These are phyloP conservation scores for Fusarium sublunatum DNA, from an alignment of 2,329 filamentous ascomycete genomes.

Conservation along the genomic window DNA sequence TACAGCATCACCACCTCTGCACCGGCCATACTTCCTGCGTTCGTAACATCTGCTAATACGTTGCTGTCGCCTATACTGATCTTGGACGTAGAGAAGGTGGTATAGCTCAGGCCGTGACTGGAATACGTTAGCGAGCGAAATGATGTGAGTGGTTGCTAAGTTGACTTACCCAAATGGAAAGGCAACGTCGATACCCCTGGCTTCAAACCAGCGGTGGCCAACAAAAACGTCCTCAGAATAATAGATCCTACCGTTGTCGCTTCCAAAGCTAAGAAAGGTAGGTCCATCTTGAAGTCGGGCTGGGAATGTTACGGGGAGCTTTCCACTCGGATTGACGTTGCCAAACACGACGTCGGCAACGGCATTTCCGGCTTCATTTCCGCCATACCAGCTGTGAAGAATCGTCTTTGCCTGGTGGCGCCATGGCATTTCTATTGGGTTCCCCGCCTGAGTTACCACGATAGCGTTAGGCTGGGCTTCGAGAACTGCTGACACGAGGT, in stretches of 20 bases:
- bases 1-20: conserved; percentile 27
- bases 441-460: conserved; percentile 28
- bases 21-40: conserved; percentile 4
- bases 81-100: conserved; percentile 4
- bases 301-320: conserved; percentile 19
- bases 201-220: conserved; percentile 29
- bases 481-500: conserved; percentile 21
- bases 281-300: conserved; percentile 14
- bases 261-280: conserved; percentile 21
- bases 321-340: conserved; percentile 27
- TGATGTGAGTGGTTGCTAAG: fast-evolving
- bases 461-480: conserved; percentile 16
- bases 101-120: conserved; percentile 30
- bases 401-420: conserved; percentile 10
- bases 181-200: conserved; percentile 6
- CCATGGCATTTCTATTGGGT: conserved; percentile 32
- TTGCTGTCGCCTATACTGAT: neutral
- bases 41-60: neutral
- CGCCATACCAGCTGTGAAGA: conserved; percentile 32
- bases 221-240: conserved; percentile 32
- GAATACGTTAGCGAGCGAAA: neutral
- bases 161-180: conserved; percentile 23
- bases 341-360: conserved; percentile 28
- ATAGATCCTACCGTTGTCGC: conserved; percentile 17
- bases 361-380: conserved; percentile 27